phyloP scores from a whole-genome alignment of 169 alveolate genomes.

The Eimeria tenella region DNA sequence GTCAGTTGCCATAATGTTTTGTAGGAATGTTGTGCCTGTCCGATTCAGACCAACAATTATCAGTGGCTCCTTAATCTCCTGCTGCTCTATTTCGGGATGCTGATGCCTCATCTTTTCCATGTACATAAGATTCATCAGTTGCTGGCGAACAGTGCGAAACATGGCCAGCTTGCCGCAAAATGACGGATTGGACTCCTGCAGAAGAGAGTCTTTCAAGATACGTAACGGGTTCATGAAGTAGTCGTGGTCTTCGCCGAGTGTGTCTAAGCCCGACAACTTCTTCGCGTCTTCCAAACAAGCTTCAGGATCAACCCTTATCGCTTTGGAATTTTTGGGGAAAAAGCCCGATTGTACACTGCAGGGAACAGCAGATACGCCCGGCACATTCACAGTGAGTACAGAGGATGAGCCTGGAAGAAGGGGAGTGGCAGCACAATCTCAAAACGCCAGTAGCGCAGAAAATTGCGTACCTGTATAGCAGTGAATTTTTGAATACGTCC shows the following conservation, averaged over 20 bases:
- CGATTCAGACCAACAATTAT: slow-evolving; percentile 80
- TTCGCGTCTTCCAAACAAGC: slow-evolving; percentile 81
- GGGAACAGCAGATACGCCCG: not conserved
- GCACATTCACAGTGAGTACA: not conserved
- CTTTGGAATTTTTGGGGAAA: slow-evolving; percentile 82
- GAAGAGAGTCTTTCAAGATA: slow-evolving; percentile 70
- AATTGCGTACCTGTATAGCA: slow-evolving; percentile 76
- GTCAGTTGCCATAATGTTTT: slow-evolving; percentile 78
- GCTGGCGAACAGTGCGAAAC: slow-evolving; percentile 78
- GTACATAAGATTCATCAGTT: slow-evolving; percentile 77
- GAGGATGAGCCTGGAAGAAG: too few relatives aligned
- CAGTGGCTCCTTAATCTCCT: slow-evolving; percentile 63
- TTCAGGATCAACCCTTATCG: slow-evolving; percentile 80
- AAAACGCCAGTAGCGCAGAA: too few relatives aligned
- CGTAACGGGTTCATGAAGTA: slow-evolving; percentile 76
- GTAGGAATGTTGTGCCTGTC: slow-evolving; percentile 81
- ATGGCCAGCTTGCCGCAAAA: slow-evolving; percentile 79
- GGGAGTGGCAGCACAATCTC: too few relatives aligned
- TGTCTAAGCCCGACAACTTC: slow-evolving; percentile 61
- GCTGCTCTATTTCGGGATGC: slow-evolving; percentile 78
- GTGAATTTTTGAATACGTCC: slow-evolving; percentile 81
- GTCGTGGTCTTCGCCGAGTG: slow-evolving; percentile 72
- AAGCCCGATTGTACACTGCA: slow-evolving; percentile 80
- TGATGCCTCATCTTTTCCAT: slow-evolving; percentile 58
- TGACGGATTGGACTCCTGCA: slow-evolving; percentile 74